Evolutionary conservation across 225 moss, liverwort and hornwort genomes (phyloP).

Genomic region (Bryum argenteum): DNA sequence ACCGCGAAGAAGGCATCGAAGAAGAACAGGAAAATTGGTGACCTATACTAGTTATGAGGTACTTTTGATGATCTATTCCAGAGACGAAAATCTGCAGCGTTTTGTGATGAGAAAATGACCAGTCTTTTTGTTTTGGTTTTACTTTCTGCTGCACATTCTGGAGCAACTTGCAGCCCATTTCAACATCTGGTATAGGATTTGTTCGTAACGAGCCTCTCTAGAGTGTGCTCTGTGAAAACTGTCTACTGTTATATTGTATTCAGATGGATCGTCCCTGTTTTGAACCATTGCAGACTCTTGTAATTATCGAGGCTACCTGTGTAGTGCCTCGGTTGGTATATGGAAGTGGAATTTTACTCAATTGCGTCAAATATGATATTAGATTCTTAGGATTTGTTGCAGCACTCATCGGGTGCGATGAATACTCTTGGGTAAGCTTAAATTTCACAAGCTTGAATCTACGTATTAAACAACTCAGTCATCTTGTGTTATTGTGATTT

Average conservation of each 20-base stretch:
- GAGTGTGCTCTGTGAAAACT: neutral
- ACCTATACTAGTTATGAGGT: conserved; percentile 42
- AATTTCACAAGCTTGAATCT: too few relatives aligned
- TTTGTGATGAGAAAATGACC: neutral
- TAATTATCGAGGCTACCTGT: neutral
- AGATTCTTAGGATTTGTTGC: too few relatives aligned
- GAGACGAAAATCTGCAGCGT: neutral
- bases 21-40: conserved; percentile 45
- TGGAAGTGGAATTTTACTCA: too few relatives aligned
- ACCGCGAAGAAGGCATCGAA: conserved; percentile 38
- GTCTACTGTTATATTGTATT: neutral
- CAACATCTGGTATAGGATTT: conserved; percentile 14
- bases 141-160: conserved; percentile 16
- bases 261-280: conserved; percentile 18
- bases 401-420: too few relatives aligned
- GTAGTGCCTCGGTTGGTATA: too few relatives aligned
- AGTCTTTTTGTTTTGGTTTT: neutral
- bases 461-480: too few relatives aligned
- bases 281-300: conserved; percentile 13
- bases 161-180: conserved; percentile 18
- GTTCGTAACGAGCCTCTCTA: neutral
- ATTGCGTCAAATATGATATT: too few relatives aligned
- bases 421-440: too few relatives aligned
- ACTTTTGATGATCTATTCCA: conserved; percentile 4
- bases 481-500: too few relatives aligned